Base-by-base conservation (phyloP, 2,329 filamentous ascomycete species). In the Lasiodiplodia sp. region DNA sequence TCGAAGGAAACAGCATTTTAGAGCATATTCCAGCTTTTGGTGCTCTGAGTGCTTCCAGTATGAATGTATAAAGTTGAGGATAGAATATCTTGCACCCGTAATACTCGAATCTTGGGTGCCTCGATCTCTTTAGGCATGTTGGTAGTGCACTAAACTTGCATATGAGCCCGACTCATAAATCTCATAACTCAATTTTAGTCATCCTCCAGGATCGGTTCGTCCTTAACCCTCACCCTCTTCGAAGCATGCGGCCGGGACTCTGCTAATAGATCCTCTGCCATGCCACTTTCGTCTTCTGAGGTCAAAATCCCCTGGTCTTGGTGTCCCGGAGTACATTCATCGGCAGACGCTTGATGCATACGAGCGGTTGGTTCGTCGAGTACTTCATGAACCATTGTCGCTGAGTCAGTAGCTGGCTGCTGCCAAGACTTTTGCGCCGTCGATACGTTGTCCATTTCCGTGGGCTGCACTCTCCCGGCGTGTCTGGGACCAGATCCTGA, bases 201-300 rank as follows among this genome's bases (percentile, higher is more conserved):
- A n/a, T n/a, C n/a, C n/a, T 52, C 60, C 5, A 12, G 21, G 3
- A 18, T 1, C 8, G 23, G 3, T 12, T 31, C 38, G 0, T 37
- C 12, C 31, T 64, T 38, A 16, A 49, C 40, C 44, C 52, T 64
- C 28, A n/a, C 6, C 12, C 60, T 37, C 47, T 64, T 64, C 12
- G 31, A 38, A 23, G 2, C n/a, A 25, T 64, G 60, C 8, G 47
- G 47, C 18, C 38, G 37, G 60, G 52, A 64, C n/a, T 3, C 52
- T 7, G 60, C 60, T 31, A 64, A 16, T 23, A 64, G 31, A n/a
- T 51, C n/a, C n/a, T 64, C 60, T 4, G 60, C 28, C 4, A 18
- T 12, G 18, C 28, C 60, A n/a, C 7, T 28, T 34, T 64, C 60
- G 7, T 64, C 60, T 6, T 52, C 60, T 6, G 60, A 64, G 3